phyloP scores from a whole-genome alignment of 2,329 filamentous ascomycete genomes.

The Cytospora piceicola region DNA sequence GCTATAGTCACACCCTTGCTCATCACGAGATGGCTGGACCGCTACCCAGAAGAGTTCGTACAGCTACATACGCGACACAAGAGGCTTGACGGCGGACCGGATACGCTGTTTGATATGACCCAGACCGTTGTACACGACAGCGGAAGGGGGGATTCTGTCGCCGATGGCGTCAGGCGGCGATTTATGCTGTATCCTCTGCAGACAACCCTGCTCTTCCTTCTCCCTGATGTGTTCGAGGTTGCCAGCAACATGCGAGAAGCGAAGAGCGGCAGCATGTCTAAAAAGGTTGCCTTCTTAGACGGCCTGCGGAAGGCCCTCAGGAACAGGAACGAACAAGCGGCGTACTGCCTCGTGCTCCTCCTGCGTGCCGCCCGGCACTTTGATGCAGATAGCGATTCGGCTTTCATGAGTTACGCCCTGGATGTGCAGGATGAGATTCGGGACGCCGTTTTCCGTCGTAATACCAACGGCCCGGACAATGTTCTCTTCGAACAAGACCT shows the following conservation, averaged over 20 bases:
- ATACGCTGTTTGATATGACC: constrained; percentile 72
- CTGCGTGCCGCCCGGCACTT: constrained; percentile 68
- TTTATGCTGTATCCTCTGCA: constrained; percentile 65
- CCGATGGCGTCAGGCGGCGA: constrained; percentile 60
- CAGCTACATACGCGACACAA: constrained; percentile 63
- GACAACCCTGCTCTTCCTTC: constrained; percentile 62
- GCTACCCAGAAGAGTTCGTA: constrained; percentile 67
- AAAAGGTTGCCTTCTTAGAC: constrained; percentile 69
- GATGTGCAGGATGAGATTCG: constrained; percentile 72
- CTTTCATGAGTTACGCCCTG: constrained; percentile 68
- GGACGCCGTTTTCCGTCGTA: constrained; percentile 65
- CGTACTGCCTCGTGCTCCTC: constrained; percentile 66
- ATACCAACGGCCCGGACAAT: constrained; percentile 51
- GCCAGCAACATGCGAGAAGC: constrained; percentile 68
- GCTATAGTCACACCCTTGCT: constrained; percentile 65
- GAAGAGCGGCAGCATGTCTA: constrained; percentile 64
- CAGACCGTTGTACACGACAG: constrained; percentile 50
- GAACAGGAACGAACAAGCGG: constrained; percentile 68
- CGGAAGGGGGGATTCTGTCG: constrained; percentile 33
- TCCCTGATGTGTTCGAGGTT: constrained; percentile 72
- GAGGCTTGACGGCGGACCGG: constrained; percentile 66
- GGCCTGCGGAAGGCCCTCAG: constrained; percentile 64
- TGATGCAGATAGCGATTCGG: constrained; percentile 63
- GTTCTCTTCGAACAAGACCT: constrained; percentile 63
- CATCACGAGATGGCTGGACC: constrained; percentile 68